Base-by-base conservation (phyloP, 306 rosid species). In the Fragaria nilgerrensis region DNA sequence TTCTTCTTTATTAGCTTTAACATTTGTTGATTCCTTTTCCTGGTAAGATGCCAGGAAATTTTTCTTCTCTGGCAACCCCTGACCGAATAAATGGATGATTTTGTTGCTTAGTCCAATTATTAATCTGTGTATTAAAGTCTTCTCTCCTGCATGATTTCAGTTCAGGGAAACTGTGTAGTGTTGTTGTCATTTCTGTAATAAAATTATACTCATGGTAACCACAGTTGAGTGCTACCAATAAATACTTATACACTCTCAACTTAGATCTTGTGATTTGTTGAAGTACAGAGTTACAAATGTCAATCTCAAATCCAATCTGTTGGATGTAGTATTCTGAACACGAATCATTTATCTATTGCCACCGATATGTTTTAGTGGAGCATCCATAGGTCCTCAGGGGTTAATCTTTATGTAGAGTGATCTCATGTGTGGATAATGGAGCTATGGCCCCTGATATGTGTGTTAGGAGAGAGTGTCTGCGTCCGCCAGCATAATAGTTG, bases 251-350 rank as follows among this genome's bases (percentile, higher is more conserved):
- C 61, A 53, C 27, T 20, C 11, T 20, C 10, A 3, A 55, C 61
- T 12, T 59, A 25, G 65, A 59, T 17, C 65, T 25, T 59, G 17
- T 25, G 36, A 25, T 8, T 25, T 59, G 65, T 25, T 25, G 32
- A 59, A 59, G 65, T 59, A 59, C 6, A 27, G 8, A 27, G 19
- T 22, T 12, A 23, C 15, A 69, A 43, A 25, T 22, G 55, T 22
- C 74, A 69, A 25, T 69, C 56, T 45, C 58, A 25, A 15, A 69
- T 69, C 58, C 27, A 53, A 20, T 48, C 20, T 27, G 55, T 69
- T 0, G 1, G 50, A 48, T 49, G 75, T 13, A 32, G 75, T 22
- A 44, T 27, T 22, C 15, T 7, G 39, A 20, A 49, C 29, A 70
- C 12, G 7, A 32, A 9, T 49, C 14, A 71, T 5, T 32, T 36